Conservation (phyloP, 306 rosid species). For the Heteromeles arbutifolia region DNA sequence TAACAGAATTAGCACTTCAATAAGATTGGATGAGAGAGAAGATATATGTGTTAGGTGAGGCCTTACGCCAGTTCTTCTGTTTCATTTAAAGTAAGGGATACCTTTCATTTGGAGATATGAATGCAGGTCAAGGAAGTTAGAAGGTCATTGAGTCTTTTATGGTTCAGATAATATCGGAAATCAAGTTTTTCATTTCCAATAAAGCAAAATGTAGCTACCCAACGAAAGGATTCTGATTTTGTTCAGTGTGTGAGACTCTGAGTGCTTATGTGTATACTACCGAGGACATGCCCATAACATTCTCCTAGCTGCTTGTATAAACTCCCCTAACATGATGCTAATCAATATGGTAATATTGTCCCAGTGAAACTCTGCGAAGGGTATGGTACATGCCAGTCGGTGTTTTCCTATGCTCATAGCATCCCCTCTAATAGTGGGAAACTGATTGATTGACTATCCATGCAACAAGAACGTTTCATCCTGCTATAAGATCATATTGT, state of each 20-base stretch:
- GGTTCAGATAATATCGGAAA: not conserved
- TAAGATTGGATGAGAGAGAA: not conserved
- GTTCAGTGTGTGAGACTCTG: not conserved
- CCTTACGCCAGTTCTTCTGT: not conserved
- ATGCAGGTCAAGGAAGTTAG: not conserved
- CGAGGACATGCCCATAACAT: not conserved
- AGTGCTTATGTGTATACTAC: not conserved
- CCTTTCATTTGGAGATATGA: too few species aligned
- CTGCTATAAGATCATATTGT: conserved; percentile 8
- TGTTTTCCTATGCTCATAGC: not conserved
- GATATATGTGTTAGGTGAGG: not conserved
- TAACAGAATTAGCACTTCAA: not conserved
- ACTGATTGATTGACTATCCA: not conserved
- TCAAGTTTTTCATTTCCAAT: not conserved
- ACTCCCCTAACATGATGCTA: not conserved
- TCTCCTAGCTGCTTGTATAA: too few species aligned
- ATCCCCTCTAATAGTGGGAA: not conserved
- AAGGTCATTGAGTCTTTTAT: not conserved
- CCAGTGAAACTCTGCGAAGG: too few species aligned
- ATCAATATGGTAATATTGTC: too few species aligned
- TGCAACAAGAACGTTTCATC: not conserved
- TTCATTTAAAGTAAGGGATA: not conserved
- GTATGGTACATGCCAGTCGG: too few species aligned
- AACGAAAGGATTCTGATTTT: not conserved
- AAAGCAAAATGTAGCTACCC: not conserved